Conservation (phyloP, 768 basidiomycete genomes). For the Phlebiopsis flavidoalba region DNA sequence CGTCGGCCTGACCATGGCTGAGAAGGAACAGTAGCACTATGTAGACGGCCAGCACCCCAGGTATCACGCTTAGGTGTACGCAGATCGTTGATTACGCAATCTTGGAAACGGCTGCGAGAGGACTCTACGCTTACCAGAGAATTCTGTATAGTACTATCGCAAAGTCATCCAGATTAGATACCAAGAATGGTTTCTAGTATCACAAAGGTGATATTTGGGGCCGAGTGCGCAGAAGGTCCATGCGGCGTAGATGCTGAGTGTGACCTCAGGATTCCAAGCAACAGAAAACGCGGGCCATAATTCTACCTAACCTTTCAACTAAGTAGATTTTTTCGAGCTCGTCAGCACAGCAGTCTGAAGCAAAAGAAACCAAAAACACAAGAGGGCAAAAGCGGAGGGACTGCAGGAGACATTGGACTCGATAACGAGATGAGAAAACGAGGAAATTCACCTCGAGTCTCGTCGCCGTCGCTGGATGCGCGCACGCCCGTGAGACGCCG, state of each 20-base stretch:
- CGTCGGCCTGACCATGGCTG: slow-evolving; percentile 4
- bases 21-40: neutral
- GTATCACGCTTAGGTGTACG: neutral
- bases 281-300: neutral
- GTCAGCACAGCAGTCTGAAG: neutral
- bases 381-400: neutral
- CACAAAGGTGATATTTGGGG: neutral
- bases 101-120: neutral
- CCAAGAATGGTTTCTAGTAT: neutral
- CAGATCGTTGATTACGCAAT: slow-evolving; percentile 3
- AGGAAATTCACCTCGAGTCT: neutral
- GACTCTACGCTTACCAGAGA: neutral
- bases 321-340: neutral
- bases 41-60: neutral
- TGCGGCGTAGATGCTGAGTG: neutral
- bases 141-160: neutral
- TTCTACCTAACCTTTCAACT: neutral
- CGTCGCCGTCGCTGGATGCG: neutral
- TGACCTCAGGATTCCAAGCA: neutral
- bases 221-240: neutral
- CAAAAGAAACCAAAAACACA: neutral
- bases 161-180: neutral
- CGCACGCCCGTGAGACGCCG: neutral
- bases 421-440: neutral
- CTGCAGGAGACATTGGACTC: neutral